These are phyloP conservation scores for Cercospora janseana DNA, from an alignment of 2,329 filamentous ascomycete species.

Conservation along the genomic window DNA sequence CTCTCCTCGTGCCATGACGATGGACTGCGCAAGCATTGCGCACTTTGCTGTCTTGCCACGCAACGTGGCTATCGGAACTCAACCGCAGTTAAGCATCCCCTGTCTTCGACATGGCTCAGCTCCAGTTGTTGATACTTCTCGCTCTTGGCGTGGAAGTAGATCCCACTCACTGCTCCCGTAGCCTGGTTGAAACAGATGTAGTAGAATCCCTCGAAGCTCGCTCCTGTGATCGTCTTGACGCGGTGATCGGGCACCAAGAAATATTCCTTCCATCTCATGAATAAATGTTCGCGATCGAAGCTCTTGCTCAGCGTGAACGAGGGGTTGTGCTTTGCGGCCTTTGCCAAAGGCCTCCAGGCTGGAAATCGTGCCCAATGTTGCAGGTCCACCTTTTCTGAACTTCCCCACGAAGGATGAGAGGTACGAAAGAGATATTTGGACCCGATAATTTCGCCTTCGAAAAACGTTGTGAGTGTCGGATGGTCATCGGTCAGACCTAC, in stretches of 20 bases:
- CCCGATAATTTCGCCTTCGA: slow-evolving; percentile 96
- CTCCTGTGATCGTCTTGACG: slow-evolving; percentile 84
- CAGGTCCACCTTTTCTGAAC: slow-evolving; percentile 84
- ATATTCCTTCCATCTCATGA: slow-evolving; percentile 99
- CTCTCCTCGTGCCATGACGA: neutral
- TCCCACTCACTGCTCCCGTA: slow-evolving; percentile 80
- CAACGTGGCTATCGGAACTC: slow-evolving; percentile 70
- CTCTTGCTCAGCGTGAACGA: slow-evolving; percentile 66
- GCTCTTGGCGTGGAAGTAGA: slow-evolving; percentile 97
- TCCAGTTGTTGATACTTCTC: slow-evolving; percentile 98
- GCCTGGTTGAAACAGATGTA: slow-evolving; percentile 98
- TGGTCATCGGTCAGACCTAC: slow-evolving; percentile 90
- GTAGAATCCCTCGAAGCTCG: slow-evolving; percentile 97
- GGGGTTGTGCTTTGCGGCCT: slow-evolving; percentile 55
- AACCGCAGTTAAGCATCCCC: slow-evolving; percentile 77
- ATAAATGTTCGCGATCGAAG: slow-evolving; percentile 80
- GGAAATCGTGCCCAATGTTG: slow-evolving; percentile 91
- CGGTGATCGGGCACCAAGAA: slow-evolving; percentile 95
- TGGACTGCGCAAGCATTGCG: no score
- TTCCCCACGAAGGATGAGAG: slow-evolving; percentile 85
- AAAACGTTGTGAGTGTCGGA: slow-evolving; percentile 95
- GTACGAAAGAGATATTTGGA: slow-evolving; percentile 93
- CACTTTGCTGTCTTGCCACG: neutral
- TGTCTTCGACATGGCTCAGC: slow-evolving; percentile 81
- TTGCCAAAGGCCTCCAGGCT: slow-evolving; percentile 75